Evolutionary conservation across 2,329 filamentous ascomycete genomes (phyloP).

Genomic region (Magnaporthiopsis incrustans): DNA sequence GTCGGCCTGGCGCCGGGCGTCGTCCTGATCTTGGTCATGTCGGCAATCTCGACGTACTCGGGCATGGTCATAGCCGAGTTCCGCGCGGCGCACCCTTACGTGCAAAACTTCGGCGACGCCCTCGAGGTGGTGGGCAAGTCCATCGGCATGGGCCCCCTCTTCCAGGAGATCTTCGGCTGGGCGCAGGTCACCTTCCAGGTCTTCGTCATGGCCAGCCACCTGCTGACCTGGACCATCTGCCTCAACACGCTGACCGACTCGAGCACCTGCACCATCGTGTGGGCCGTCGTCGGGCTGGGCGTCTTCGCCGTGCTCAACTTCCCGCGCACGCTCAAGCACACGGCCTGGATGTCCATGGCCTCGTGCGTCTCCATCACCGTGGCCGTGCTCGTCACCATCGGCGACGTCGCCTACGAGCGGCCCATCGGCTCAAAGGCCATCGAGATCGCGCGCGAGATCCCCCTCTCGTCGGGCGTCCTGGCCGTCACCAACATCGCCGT

Average conservation of each 20-base stretch:
- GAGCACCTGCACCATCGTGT: constrained; percentile 55
- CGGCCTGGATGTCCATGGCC: constrained; percentile 53
- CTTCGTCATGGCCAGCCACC: constrained; percentile 61
- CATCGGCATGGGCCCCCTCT: constrained; percentile 40
- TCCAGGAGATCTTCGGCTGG: constrained; percentile 50
- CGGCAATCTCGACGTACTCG: constrained; percentile 60
- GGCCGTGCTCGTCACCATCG: constrained; percentile 56
- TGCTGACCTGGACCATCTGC: constrained; percentile 61
- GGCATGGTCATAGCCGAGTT: constrained; percentile 55
- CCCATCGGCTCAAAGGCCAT: constrained; percentile 27
- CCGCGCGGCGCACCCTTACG: constrained; percentile 60
- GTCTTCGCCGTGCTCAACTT: constrained; percentile 52
- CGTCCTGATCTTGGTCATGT: constrained; percentile 58
- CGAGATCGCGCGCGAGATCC: constrained; percentile 27
- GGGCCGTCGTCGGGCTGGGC: constrained; percentile 49
- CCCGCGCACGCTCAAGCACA: constrained; percentile 54
- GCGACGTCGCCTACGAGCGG: constrained; percentile 45
- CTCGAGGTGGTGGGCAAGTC: constrained; percentile 45
- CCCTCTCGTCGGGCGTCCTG: constrained; percentile 45
- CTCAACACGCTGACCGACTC: constrained; percentile 54
- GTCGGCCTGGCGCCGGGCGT: constrained; percentile 67
- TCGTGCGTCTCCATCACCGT: constrained; percentile 49
- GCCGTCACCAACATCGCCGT: constrained; percentile 58
- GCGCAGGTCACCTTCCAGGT: constrained; percentile 54
- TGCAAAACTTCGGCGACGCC: constrained; percentile 59